A percentile compares a stretch with the other conserved stretches of the same genome.
These are phyloP conservation scores for Hypomyces rosellus DNA, from an alignment of 2,329 filamentous ascomycete species.

Conservation along the genomic window DNA sequence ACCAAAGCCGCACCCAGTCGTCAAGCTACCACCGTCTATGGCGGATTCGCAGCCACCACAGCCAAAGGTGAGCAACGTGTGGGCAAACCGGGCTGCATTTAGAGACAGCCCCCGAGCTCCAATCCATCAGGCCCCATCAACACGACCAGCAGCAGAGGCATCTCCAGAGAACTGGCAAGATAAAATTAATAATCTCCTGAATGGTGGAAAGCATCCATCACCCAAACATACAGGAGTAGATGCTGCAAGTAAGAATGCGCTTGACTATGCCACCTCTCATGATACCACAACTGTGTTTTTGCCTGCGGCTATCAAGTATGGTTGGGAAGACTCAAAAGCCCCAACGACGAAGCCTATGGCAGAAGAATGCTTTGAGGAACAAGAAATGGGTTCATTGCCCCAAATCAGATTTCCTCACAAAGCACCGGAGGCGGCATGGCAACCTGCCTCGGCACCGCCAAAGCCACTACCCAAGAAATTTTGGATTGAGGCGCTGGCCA, in stretches of 20 bases:
- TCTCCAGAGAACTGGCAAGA: conserved; percentile 63
- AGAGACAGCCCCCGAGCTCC: conserved; percentile 24
- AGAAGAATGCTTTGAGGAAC: conserved; percentile 74
- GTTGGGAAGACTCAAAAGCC: conserved; percentile 36
- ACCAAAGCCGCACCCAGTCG: conserved; percentile 65
- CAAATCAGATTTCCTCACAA: conserved; percentile 60
- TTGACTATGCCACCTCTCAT: conserved; percentile 47
- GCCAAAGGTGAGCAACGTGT: conserved; percentile 23
- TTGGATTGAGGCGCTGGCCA: conserved; percentile 31
- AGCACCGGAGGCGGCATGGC: conserved; percentile 58
- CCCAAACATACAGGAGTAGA: conserved; percentile 57
- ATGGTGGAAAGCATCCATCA: conserved; percentile 56
- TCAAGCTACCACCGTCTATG: conserved; percentile 66
- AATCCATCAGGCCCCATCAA: conserved; percentile 16
- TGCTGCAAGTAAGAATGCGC: conserved; percentile 59
- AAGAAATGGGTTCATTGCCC: conserved; percentile 73
- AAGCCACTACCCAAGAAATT: conserved; percentile 51
- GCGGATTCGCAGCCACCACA: conserved; percentile 19
- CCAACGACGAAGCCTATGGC: conserved; percentile 62
- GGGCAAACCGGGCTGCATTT: conserved; percentile 28
- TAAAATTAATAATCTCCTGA: conserved; percentile 73
- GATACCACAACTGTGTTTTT: conserved; percentile 65
- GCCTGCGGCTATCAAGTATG: conserved; percentile 29
- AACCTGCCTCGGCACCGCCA: conserved; percentile 46
- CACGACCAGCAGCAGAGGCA: conserved; percentile 26